Base-by-base conservation (phyloP, 768 basidiomycete genomes). In the Strobilomyces dryophilus region DNA sequence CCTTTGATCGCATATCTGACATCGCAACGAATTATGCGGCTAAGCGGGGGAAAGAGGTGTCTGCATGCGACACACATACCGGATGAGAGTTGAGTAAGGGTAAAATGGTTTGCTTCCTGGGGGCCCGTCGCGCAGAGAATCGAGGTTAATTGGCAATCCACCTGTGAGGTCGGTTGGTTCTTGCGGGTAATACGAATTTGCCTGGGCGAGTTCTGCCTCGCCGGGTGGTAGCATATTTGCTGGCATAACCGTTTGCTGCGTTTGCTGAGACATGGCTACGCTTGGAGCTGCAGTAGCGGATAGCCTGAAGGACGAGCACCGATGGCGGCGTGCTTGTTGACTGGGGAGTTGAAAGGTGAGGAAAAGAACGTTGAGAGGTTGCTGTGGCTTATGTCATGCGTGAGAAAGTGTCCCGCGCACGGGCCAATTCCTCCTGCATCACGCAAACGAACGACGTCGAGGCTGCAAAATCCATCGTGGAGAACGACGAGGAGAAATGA, bases 41-140 rank as follows among this genome's bases (percentile, higher is more conserved):
- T 8, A 37, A 35, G 21, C 2, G 1, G 27, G 41, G 40, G 40
- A 17, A 24, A 34, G 39, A 35, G 36, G 39, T 18, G 46, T 37
- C 41, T 24, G 34, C 34, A 45, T 21, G 9, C 20, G 46, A 52
- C 24, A 43, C 53, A 77, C 85, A 52, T 67, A 91, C 90, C 90
- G 83, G 64, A 93, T 93, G 49, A 93, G 81, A 32, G 90, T 93
- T 4, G 90, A 92, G 66, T 93, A 93, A 3, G 90, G 91, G 64
- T 93, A 93, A 64, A 92, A 92, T 7, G 90, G 90, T 68, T 93
- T 93, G 67, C 83, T 89, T 44, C 91, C 90, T 8, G 91, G 89
- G 3, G 90, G 91, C 0, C 91, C 89, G 65, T 93, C 90, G 49
- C 90, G 79, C 51, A 92, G 76, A 4, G 90, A 92, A 69, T 91